Evolutionary conservation across 2,329 filamentous ascomycete species (phyloP).

Genomic region (Clarireedia sp.): DNA sequence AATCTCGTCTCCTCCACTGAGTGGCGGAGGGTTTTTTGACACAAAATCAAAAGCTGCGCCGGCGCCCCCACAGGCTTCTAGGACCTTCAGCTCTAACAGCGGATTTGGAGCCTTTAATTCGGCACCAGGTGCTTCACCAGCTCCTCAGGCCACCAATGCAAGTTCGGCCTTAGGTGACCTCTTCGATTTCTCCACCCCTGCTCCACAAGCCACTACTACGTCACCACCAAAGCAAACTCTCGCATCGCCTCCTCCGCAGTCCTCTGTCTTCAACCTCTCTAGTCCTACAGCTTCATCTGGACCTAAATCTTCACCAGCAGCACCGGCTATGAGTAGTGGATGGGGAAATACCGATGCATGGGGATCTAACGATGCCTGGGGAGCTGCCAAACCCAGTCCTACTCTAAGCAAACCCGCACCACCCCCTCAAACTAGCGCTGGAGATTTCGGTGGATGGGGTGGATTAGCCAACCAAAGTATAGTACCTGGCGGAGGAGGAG

Average conservation of each 20-base stretch:
- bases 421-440: conserved; percentile 36
- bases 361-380: conserved; percentile 80
- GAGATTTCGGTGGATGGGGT: conserved; percentile 47
- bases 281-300: conserved; percentile 39
- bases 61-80: conserved; percentile 36
- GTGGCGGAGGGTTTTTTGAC: conserved; percentile 78
- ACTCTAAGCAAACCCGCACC: conserved; percentile 39
- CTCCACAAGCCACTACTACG: conserved; percentile 37
- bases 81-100: conserved; percentile 46
- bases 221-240: conserved; percentile 32
- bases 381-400: conserved; percentile 41
- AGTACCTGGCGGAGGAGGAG: conserved; percentile 54
- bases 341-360: conserved; percentile 61
- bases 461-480: conserved; percentile 53
- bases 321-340: conserved; percentile 29
- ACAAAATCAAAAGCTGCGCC: conserved; percentile 52
- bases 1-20: conserved; percentile 39
- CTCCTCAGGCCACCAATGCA: conserved; percentile 25
- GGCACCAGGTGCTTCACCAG: conserved; percentile 35
- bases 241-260: conserved; percentile 32
- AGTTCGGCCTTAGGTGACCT: conserved; percentile 64
- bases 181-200: conserved; percentile 62
- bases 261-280: conserved; percentile 75
- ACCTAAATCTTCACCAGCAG: conserved; percentile 34
- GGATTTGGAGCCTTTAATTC: conserved; percentile 55